A percentile compares a stretch with the other conserved stretches of the same genome.
phyloP scores from a whole-genome alignment of 116 monocot genomes.

The Zostera marina region DNA sequence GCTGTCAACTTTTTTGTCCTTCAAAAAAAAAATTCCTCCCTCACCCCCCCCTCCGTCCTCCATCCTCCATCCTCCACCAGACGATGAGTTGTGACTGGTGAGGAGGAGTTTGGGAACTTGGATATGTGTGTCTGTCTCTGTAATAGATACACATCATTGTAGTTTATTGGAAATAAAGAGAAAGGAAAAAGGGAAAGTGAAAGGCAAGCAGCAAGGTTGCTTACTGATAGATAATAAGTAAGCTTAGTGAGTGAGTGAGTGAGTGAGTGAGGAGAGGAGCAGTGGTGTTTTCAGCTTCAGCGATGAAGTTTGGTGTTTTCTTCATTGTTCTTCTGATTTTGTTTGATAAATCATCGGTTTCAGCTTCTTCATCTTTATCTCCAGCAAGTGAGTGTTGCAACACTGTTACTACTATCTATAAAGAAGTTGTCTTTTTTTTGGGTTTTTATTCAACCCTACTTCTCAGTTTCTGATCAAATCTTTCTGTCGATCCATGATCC shows the following conservation, averaged over 20 bases:
- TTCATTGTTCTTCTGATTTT: conserved; percentile 2
- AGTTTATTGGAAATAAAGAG: too few species aligned
- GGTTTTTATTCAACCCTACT: background rate
- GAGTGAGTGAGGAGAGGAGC: background rate
- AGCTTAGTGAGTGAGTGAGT: background rate
- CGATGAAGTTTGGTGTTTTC: conserved; percentile 1
- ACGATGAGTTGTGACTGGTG: too few species aligned
- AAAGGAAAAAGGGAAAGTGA: background rate
- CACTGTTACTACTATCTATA: too few species aligned
- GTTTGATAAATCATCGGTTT: background rate
- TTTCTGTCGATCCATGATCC: background rate
- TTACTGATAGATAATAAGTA: background rate
- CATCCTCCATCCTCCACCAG: too few species aligned
- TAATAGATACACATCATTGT: too few species aligned
- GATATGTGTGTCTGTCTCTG: too few species aligned
- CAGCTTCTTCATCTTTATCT: conserved; percentile 5
- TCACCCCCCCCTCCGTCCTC: too few species aligned
- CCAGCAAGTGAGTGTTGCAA: conserved; percentile 14
- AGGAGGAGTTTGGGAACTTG: too few species aligned
- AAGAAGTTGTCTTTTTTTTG: background rate
- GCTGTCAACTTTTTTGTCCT: too few species aligned
- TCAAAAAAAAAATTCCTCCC: too few species aligned
- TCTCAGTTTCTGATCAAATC: background rate
- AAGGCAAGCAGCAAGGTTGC: background rate
- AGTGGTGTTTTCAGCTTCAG: background rate